Percentiles rank a stretch among this genome's conserved stretches.
Evolutionary conservation across 495 filamentous ascomycete genomes (phyloP).

Genomic region (Penicillium atrosanguineum): DNA sequence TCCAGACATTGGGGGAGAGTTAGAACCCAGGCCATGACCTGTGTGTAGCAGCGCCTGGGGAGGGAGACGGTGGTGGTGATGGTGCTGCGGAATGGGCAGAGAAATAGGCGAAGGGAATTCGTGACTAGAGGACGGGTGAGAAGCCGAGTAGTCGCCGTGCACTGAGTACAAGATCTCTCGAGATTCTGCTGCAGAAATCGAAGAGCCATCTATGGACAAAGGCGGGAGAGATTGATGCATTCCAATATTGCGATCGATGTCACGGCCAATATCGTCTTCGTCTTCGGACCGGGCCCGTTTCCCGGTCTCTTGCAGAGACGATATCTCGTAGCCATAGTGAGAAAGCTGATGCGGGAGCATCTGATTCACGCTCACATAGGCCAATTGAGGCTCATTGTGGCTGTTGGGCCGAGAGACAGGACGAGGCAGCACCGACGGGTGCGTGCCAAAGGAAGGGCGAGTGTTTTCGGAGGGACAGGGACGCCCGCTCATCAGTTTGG

Average conservation of each 20-base stretch:
- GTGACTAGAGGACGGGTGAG: slow-evolving; percentile 28
- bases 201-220: slow-evolving; percentile 27
- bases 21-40: slow-evolving; percentile 22
- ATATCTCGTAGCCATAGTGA: slow-evolving; percentile 33
- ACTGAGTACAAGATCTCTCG: slow-evolving; percentile 33
- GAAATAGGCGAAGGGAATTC: slow-evolving; percentile 26
- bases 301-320: slow-evolving; percentile 27
- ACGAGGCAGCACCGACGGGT: slow-evolving; percentile 28
- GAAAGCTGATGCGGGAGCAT: slow-evolving; percentile 33
- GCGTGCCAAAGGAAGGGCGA: slow-evolving; percentile 32
- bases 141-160: slow-evolving; percentile 26
- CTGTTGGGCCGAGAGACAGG: slow-evolving; percentile 24
- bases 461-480: slow-evolving; percentile 29
- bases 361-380: slow-evolving; percentile 30
- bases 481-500: slow-evolving; percentile 27
- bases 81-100: slow-evolving; percentile 44
- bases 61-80: slow-evolving; percentile 74
- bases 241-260: slow-evolving; percentile 13
- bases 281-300: slow-evolving; percentile 35
- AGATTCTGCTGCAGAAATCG: slow-evolving; percentile 22
- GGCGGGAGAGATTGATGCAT: slow-evolving; percentile 27
- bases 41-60: slow-evolving; percentile 52
- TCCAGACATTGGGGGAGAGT: slow-evolving; percentile 25
- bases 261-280: slow-evolving; percentile 22
- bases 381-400: slow-evolving; percentile 28